Base-by-base conservation (phyloP, 106 monocot genomes). In the Platanthera guangdongensis region DNA sequence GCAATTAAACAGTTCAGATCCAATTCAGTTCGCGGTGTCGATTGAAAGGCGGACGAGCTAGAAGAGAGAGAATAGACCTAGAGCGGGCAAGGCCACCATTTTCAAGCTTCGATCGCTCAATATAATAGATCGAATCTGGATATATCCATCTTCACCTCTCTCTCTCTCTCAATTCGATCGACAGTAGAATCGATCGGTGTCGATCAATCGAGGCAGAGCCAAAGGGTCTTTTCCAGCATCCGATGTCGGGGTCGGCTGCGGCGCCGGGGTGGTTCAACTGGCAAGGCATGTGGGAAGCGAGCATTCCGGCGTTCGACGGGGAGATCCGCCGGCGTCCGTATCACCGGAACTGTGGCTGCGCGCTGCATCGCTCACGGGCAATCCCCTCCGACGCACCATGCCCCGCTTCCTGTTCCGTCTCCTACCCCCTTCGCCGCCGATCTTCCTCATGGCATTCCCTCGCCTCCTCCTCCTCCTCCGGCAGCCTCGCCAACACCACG, bases 281-380 rank as follows among this genome's bases (percentile, higher is more conserved):
- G 14, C 72, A 72, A 21, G 72, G 72, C 11, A 72, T 72, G 49
- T 72, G 72, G 76, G 59, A 59, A 19, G 76, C 32, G 18, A 69
- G 80, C 64, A 63, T 75, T 16, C 18, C 55, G 13, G 8, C 47
- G 6, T 71, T 55, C 25, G 73, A 79, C 12, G 47, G 49, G 4
- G 79, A 79, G 22, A 73, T 79, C n/a, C 46, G 53, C 45, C 64
- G 75, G 50, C 12, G 80, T 6, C 80, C 74, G 30, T 75, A 80
- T 39, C 80, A 75, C 19, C 67, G 67, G 6, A 75, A 74, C 50
- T 80, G 80, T 52, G 28, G 68, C 8, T 80, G 80, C 30, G 80
- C 80, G 4, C 22, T 75, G 16, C 75, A 75, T 51, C 80, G 75
- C 2, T 79, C 79, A 4, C 64, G 72, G 9, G 18, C 50, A 8